Percentiles rank a stretch among this genome's conserved stretches.
Conservation (phyloP, 2,329 filamentous ascomycete genomes). For the Sporothrix curviconia region DNA sequence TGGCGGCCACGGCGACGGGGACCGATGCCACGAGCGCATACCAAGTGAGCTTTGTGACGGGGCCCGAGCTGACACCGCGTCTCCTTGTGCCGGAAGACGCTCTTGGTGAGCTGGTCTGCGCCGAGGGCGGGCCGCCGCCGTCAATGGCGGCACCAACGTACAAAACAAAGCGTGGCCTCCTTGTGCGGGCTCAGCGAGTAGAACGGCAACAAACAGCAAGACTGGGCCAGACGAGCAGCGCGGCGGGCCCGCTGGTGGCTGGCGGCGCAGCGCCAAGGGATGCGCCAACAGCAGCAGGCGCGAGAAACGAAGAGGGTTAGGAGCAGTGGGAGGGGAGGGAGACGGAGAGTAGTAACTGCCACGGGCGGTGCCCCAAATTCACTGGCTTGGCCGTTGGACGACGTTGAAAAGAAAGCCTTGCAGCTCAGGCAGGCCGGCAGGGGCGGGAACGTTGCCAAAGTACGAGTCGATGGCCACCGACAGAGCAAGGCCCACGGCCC, state of each 20-base stretch:
- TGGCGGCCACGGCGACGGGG: conserved; percentile 57
- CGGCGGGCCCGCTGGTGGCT: conserved; percentile 37
- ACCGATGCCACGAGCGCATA: conserved; percentile 49
- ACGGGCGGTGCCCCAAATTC: conserved; percentile 83
- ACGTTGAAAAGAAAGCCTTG: conserved; percentile 89
- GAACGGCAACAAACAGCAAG: conserved; percentile 65
- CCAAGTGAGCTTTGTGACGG: conserved; percentile 40
- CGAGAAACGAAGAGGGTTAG: conserved; percentile 73
- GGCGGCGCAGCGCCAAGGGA: conserved; percentile 48
- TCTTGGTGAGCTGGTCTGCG: conserved; percentile 61
- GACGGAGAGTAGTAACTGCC: conserved; percentile 81
- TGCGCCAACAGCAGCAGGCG: conserved; percentile 48
- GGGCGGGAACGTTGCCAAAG: conserved; percentile 57
- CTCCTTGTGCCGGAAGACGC: background rate
- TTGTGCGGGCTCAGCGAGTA: conserved; percentile 94
- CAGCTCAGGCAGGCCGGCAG: conserved; percentile 80
- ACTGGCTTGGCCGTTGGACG: conserved; percentile 69
- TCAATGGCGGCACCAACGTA: conserved; percentile 78
- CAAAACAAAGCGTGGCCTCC: conserved; percentile 89
- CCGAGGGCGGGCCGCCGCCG: conserved; percentile 68
- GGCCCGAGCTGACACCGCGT: background rate
- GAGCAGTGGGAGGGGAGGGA: conserved; percentile 72
- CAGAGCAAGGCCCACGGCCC: conserved; percentile 55
- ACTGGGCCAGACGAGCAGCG: conserved; percentile 55
- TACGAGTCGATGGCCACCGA: conserved; percentile 80